A percentile compares a stretch with the other conserved stretches of the same genome.
Evolutionary conservation across 179 eudicot genomes (phyloP).

Genomic region (Nepenthes alata): DNA sequence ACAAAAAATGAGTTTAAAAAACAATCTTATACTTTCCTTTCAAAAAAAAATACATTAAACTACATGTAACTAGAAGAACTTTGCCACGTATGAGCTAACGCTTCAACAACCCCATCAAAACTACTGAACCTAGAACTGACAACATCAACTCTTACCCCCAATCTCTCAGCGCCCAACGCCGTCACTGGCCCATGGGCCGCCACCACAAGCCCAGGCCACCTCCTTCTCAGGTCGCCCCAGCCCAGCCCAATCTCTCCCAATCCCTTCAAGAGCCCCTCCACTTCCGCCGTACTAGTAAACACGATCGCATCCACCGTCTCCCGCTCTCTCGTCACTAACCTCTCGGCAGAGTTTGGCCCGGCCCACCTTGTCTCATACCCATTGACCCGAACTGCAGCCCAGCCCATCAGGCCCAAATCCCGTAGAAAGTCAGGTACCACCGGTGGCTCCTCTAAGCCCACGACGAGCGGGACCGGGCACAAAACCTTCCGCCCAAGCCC

Average conservation of each 20-base stretch:
- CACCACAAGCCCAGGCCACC: constrained; percentile 44
- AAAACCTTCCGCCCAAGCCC: constrained; percentile 42
- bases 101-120: constrained; percentile 63
- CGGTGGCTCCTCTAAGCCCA: constrained; percentile 53
- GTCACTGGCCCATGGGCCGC: constrained; percentile 91
- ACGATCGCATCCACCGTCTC: constrained; percentile 46
- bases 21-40: too few relatives aligned
- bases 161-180: constrained; percentile 63
- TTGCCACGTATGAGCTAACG: constrained; percentile 24
- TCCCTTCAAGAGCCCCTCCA: constrained; percentile 72
- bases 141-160: constrained; percentile 68
- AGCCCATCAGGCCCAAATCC: constrained; percentile 32
- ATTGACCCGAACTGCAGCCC: constrained; percentile 41
- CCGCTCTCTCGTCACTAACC: constrained; percentile 15
- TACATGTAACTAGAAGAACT: background rate
- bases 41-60: too few relatives aligned
- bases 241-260: constrained; percentile 43
- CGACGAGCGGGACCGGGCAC: constrained; percentile 63
- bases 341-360: constrained; percentile 38
- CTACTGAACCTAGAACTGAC: constrained; percentile 55
- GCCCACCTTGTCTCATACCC: constrained; percentile 74
- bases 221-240: constrained; percentile 44
- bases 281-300: constrained; percentile 80
- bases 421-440: constrained; percentile 51
- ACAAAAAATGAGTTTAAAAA: too few relatives aligned